phyloP scores from a whole-genome alignment of 1,139 yeast species.

The Hansenula sp. region DNA sequence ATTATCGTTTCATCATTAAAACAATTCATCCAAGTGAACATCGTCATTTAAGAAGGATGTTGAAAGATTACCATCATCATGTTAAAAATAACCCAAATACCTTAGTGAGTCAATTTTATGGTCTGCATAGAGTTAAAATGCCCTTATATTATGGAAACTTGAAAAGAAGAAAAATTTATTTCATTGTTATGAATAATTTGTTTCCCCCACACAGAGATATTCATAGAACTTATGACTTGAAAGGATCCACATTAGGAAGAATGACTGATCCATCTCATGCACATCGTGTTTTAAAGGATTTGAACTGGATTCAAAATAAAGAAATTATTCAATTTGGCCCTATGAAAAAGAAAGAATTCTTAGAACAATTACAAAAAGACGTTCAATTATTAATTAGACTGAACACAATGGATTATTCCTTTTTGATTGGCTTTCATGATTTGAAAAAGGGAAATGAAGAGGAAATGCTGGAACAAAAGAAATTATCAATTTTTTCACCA shows the following conservation, averaged over 20 bases:
- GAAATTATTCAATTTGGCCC: constrained; percentile 73
- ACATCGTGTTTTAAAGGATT: constrained; percentile 63
- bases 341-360: constrained; percentile 50
- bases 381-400: constrained; percentile 66
- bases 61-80: constrained; percentile 77
- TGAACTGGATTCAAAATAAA: constrained; percentile 76
- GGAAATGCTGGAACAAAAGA: constrained; percentile 24
- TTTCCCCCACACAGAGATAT: constrained; percentile 94
- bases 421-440: constrained; percentile 85
- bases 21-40: constrained; percentile 95
- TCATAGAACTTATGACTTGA: constrained; percentile 82
- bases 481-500: constrained; percentile 43
- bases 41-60: constrained; percentile 68
- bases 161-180: constrained; percentile 77
- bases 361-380: constrained; percentile 71
- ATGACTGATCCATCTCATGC: constrained; percentile 32
- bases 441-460: constrained; percentile 51
- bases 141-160: constrained; percentile 44
- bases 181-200: constrained; percentile 93
- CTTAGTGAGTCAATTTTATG: constrained; percentile 88
- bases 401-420: constrained; percentile 94
- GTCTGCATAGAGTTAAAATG: constrained; percentile 89
- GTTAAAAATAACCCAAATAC: constrained; percentile 86
- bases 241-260: constrained; percentile 92
- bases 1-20: constrained; percentile 89